phyloP scores from a whole-genome alignment of 2,329 filamentous ascomycete species.

The Rhynchosporium secalis region DNA sequence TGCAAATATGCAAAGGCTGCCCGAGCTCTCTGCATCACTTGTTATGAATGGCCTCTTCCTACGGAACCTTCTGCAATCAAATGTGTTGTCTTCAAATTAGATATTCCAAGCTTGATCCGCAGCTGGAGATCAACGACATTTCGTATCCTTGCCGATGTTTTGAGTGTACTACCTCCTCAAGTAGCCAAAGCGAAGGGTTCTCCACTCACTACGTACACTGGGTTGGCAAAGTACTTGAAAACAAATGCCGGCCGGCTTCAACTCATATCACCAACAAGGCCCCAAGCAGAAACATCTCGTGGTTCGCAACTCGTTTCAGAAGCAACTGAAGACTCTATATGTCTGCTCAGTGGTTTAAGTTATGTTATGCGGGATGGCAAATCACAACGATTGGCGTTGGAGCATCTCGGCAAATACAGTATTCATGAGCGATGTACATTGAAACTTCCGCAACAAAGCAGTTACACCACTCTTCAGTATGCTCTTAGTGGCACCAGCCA shows the following conservation, averaged over 20 bases:
- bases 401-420: slow-evolving; percentile 26
- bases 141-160: slow-evolving; percentile 45
- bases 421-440: slow-evolving; percentile 45
- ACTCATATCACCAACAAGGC: slow-evolving; percentile 27
- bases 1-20: slow-evolving; percentile 43
- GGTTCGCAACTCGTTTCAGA: slow-evolving; percentile 30
- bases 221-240: slow-evolving; percentile 15
- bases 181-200: slow-evolving; percentile 11
- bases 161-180: slow-evolving; percentile 33
- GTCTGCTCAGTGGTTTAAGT: slow-evolving; percentile 47
- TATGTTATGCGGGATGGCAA: slow-evolving; percentile 44
- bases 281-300: slow-evolving; percentile 40
- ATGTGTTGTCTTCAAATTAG: slow-evolving; percentile 54
- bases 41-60: slow-evolving; percentile 60
- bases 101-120: slow-evolving; percentile 43
- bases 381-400: slow-evolving; percentile 19
- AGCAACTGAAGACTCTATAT: slow-evolving; percentile 43
- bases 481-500: slow-evolving; percentile 29
- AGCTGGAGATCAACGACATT: slow-evolving; percentile 52
- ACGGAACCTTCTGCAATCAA: slow-evolving; percentile 39
- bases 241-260: slow-evolving; percentile 19
- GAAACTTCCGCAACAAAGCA: slow-evolving; percentile 37
- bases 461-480: slow-evolving; percentile 34
- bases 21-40: slow-evolving; percentile 44
- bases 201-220: slow-evolving; percentile 15